A percentile compares a stretch with the other conserved stretches of the same genome.
Conservation (phyloP, 2,329 filamentous ascomycete species). For the Aspergillus hiratsukae region DNA sequence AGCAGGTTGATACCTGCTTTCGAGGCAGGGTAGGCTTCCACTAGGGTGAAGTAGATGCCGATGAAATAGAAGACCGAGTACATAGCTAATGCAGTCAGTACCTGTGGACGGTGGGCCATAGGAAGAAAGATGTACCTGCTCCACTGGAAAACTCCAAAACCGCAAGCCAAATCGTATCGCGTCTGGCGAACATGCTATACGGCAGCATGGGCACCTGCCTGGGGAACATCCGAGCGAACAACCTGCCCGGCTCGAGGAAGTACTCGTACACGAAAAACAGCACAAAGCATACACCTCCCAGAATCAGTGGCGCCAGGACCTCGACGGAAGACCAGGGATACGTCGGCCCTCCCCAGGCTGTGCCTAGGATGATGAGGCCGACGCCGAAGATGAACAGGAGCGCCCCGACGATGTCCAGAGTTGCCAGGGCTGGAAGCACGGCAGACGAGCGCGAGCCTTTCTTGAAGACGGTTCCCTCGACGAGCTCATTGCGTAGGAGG, state of each 20-base stretch:
- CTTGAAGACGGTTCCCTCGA: slow-evolving; percentile 47
- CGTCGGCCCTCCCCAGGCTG: slow-evolving; percentile 54
- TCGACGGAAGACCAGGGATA: slow-evolving; percentile 50
- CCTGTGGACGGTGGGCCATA: slow-evolving; percentile 36
- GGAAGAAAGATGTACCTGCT: slow-evolving; percentile 32
- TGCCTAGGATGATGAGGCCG: slow-evolving; percentile 51
- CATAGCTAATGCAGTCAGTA: slow-evolving; percentile 22
- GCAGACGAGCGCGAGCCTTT: slow-evolving; percentile 27
- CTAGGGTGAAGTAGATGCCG: slow-evolving; percentile 63
- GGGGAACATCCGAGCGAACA: slow-evolving; percentile 48
- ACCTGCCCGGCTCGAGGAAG: slow-evolving; percentile 48
- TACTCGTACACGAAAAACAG: slow-evolving; percentile 51
- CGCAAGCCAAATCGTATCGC: slow-evolving; percentile 59
- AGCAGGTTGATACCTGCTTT: slow-evolving; percentile 56
- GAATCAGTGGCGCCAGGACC: slow-evolving; percentile 48
- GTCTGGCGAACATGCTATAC: slow-evolving; percentile 53
- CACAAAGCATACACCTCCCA: slow-evolving; percentile 42
- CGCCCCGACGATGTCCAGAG: slow-evolving; percentile 55
- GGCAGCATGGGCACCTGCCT: slow-evolving; percentile 61
- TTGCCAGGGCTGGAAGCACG: slow-evolving; percentile 48
- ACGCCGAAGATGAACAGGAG: slow-evolving; percentile 53
- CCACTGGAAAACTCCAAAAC: slow-evolving; percentile 59
- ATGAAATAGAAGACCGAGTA: slow-evolving; percentile 64
- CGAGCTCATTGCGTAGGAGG: slow-evolving; percentile 55
- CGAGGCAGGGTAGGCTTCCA: slow-evolving; percentile 49